Conservation (phyloP, 164 flowering plant species). For the Buxus sempervirens region DNA sequence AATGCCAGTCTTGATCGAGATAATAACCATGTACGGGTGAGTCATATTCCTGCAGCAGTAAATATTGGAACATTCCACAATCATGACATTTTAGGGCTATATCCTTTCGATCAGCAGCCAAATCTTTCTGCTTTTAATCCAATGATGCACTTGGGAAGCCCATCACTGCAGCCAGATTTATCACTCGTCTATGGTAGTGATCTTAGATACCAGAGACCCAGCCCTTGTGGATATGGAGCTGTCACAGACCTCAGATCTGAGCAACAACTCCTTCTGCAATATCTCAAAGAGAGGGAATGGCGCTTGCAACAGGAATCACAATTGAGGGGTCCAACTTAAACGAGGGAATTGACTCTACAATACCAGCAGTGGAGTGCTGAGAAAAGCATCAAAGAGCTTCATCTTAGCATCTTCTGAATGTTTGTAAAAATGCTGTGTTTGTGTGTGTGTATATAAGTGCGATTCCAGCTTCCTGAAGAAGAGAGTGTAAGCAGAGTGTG, state of each 20-base stretch:
- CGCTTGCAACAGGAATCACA: conserved; percentile 39
- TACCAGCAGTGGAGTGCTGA: not conserved
- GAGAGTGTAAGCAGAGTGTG: too few species aligned
- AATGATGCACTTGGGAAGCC: conserved; percentile 24
- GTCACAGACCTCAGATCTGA: conserved; percentile 38
- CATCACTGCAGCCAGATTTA: conserved; percentile 22
- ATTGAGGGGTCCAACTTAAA: conserved; percentile 29
- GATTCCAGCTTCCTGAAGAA: too few species aligned
- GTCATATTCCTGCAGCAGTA: conserved; percentile 19
- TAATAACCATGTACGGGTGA: conserved; percentile 21
- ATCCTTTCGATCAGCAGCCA: conserved; percentile 33
- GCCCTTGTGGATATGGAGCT: conserved; percentile 32
- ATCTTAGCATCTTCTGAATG: too few species aligned
- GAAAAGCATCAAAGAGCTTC: too few species aligned
- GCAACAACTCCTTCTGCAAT: conserved; percentile 51
- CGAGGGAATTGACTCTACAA: conserved; percentile 20
- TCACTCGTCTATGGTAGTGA: conserved; percentile 26
- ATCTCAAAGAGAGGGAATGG: conserved; percentile 75
- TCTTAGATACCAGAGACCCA: conserved; percentile 36
- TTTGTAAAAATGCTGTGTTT: too few species aligned
- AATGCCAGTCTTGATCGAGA: conserved; percentile 27
- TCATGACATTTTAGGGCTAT: conserved; percentile 27
- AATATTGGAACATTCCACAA: conserved; percentile 24
- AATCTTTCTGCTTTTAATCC: conserved; percentile 24
- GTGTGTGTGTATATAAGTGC: too few species aligned